Percentiles rank a stretch among this genome's conserved stretches.
Conservation (phyloP, 2,329 filamentous ascomycete genomes). For the Xylaria arbuscula region DNA sequence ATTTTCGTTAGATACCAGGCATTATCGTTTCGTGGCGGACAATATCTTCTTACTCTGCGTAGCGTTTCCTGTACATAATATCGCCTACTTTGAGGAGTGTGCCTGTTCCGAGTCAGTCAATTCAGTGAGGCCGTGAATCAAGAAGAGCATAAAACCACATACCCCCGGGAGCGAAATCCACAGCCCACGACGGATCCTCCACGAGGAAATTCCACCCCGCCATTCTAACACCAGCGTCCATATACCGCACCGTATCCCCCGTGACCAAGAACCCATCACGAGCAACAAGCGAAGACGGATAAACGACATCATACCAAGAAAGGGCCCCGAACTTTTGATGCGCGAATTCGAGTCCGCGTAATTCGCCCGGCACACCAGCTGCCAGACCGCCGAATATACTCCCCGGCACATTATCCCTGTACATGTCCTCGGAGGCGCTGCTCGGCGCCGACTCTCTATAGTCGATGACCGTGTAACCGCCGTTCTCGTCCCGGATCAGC, state of each 20-base stretch:
- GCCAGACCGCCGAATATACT: slow-evolving; percentile 80
- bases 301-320: slow-evolving; percentile 77
- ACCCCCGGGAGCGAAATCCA: slow-evolving; percentile 87
- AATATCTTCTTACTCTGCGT: slow-evolving; percentile 63
- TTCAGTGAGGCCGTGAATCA: background rate
- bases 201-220: slow-evolving; percentile 71
- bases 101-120: slow-evolving; percentile 50
- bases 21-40: background rate
- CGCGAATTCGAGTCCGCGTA: slow-evolving; percentile 82
- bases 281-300: slow-evolving; percentile 79
- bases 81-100: slow-evolving; percentile 77
- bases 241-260: slow-evolving; percentile 79
- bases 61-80: slow-evolving; percentile 81
- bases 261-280: slow-evolving; percentile 79
- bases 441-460: slow-evolving; percentile 90
- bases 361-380: slow-evolving; percentile 76
- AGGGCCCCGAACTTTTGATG: slow-evolving; percentile 77
- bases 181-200: slow-evolving; percentile 80
- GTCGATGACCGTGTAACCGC: slow-evolving; percentile 85
- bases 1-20: slow-evolving; percentile 52
- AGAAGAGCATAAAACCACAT: background rate
- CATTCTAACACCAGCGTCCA: slow-evolving; percentile 61
- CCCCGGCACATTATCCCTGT: slow-evolving; percentile 71
- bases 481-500: slow-evolving; percentile 76
- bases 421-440: slow-evolving; percentile 87